Percentiles rank a stretch among this genome's conserved stretches.
phyloP scores from a whole-genome alignment of 108 stramenopile species.

The Cyclostephanos tholiformis region DNA sequence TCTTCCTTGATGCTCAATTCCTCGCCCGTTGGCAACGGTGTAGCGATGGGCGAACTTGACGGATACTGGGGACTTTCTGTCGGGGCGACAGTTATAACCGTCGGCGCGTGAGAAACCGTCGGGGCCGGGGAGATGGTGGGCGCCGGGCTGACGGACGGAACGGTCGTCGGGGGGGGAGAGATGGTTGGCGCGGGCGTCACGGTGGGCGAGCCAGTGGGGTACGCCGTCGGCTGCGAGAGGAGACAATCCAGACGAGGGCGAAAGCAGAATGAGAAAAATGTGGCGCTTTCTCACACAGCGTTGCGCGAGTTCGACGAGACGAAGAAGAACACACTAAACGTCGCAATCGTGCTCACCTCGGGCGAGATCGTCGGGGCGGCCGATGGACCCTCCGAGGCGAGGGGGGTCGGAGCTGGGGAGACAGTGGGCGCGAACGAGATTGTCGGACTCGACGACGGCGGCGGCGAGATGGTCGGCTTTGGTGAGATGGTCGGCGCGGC shows the following conservation, averaged over 20 bases:
- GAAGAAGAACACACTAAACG: not conserved
- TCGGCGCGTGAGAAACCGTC: not conserved
- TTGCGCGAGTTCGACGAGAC: not conserved
- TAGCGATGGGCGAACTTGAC: too few relatives aligned
- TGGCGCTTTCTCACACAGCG: not conserved
- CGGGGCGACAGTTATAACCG: not conserved
- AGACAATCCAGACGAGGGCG: slow-evolving; percentile 4
- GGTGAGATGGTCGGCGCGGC: slow-evolving; percentile 6
- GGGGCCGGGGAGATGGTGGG: not conserved
- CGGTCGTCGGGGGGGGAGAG: slow-evolving; percentile 14
- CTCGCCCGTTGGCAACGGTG: too few relatives aligned
- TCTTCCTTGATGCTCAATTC: too few relatives aligned
- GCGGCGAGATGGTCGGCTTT: slow-evolving; percentile 15
- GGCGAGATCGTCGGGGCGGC: slow-evolving; percentile 1
- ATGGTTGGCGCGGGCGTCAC: slow-evolving; percentile 19
- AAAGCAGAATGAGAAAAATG: slow-evolving; percentile 1
- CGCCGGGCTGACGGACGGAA: slow-evolving; percentile 3
- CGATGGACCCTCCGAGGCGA: slow-evolving; percentile 2
- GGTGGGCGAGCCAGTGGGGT: slow-evolving; percentile 5
- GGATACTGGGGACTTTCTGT: too few relatives aligned
- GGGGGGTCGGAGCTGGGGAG: slow-evolving; percentile 6
- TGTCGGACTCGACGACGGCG: slow-evolving; percentile 2
- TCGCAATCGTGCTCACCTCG: not conserved
- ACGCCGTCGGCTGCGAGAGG: not conserved
- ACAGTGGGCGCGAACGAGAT: slow-evolving; percentile 24